phyloP scores from a whole-genome alignment of 305 asterid species.

The Fraxinus albicans region DNA sequence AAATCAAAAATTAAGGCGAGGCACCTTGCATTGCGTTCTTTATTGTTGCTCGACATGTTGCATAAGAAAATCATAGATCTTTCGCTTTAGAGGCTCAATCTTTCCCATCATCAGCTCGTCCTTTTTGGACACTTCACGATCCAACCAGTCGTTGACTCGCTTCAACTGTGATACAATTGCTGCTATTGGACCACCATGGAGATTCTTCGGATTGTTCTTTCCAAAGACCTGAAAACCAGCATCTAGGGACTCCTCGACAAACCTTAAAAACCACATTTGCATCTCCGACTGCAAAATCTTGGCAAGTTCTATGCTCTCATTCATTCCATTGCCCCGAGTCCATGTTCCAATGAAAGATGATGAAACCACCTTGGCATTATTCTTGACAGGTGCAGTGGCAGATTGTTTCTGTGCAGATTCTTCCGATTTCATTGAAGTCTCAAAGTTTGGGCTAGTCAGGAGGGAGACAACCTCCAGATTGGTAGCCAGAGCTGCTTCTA shows the following conservation, averaged over 20 bases:
- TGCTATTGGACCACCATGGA: slow-evolving; percentile 59
- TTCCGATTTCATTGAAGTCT: slow-evolving; percentile 35
- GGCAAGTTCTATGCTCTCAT: slow-evolving; percentile 61
- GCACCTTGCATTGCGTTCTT: slow-evolving; percentile 33
- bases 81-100: slow-evolving; percentile 64
- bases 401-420: slow-evolving; percentile 40
- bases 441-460: slow-evolving; percentile 58
- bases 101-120: slow-evolving; percentile 58
- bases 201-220: slow-evolving; percentile 32
- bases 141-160: slow-evolving; percentile 92
- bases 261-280: slow-evolving; percentile 79
- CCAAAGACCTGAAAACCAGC: slow-evolving; percentile 80
- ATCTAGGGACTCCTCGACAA: slow-evolving; percentile 74
- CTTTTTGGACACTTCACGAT: slow-evolving; percentile 47
- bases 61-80: slow-evolving; percentile 88
- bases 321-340: slow-evolving; percentile 74
- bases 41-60: slow-evolving; percentile 75
- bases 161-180: slow-evolving; percentile 84
- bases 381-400: slow-evolving; percentile 31
- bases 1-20: slow-evolving; percentile 13
- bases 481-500: slow-evolving; percentile 96
- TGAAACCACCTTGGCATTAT: slow-evolving; percentile 28
- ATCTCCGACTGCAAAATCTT: slow-evolving; percentile 66
- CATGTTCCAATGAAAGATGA: slow-evolving; percentile 46
- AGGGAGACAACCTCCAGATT: slow-evolving; percentile 92